Conservation (phyloP, 2,329 filamentous ascomycete genomes). For the Fusarium pseudoanthophilum region DNA sequence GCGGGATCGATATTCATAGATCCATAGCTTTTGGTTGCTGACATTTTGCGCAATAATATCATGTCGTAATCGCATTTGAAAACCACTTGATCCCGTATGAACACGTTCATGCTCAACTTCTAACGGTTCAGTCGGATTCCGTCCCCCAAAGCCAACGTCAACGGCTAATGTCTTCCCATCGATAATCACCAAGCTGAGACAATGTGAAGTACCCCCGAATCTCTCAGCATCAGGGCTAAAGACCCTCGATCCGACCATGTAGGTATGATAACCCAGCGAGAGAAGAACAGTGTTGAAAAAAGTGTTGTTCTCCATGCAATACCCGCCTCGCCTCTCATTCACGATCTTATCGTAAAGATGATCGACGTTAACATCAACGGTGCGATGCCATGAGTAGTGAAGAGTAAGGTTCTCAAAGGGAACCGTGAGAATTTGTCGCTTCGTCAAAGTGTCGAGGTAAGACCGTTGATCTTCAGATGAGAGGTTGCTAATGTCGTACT, state of each 20-base stretch:
- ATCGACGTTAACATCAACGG: constrained; percentile 5
- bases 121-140: background rate
- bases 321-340: constrained; percentile 17
- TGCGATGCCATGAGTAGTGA: constrained; percentile 24
- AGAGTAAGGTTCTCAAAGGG: constrained; percentile 27
- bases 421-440: background rate
- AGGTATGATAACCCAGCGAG: background rate
- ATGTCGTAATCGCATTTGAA: constrained; percentile 5
- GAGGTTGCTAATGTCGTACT: background rate
- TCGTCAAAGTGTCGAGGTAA: background rate
- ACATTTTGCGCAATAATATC: constrained; percentile 8
- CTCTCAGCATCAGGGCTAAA: background rate
- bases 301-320: constrained; percentile 28
- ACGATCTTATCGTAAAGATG: constrained; percentile 23
- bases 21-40: constrained; percentile 15
- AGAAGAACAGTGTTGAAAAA: constrained; percentile 24
- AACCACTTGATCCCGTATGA: background rate
- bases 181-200: constrained; percentile 16
- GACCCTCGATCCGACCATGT: constrained; percentile 14
- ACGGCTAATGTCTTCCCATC: constrained; percentile 4
- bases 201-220: constrained; percentile 8
- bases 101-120: background rate
- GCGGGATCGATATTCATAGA: constrained; percentile 21
- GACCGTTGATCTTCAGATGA: background rate
- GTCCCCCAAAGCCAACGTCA: constrained; percentile 23